Percentiles rank a stretch among this genome's conserved stretches.
These are phyloP conservation scores for Bertia moriformis DNA, from an alignment of 2,329 filamentous ascomycete species.

Conservation along the genomic window DNA sequence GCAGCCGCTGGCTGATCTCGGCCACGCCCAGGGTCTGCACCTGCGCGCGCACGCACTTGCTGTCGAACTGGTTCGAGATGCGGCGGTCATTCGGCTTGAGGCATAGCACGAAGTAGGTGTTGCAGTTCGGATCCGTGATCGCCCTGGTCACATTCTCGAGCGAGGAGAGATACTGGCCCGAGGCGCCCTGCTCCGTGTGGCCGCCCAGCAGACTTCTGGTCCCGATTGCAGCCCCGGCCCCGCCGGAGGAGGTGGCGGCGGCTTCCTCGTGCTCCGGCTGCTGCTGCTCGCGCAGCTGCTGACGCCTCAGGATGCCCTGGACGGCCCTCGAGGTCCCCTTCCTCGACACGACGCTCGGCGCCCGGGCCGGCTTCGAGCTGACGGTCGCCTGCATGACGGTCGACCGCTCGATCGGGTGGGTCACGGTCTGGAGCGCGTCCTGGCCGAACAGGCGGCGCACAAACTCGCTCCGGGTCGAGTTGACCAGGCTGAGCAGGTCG, in stretches of 20 bases:
- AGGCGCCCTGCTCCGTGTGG: conserved; percentile 65
- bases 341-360: conserved; percentile 79
- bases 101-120: conserved; percentile 93
- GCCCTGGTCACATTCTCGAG: conserved; percentile 85
- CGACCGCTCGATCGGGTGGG: conserved; percentile 79
- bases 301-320: conserved; percentile 12
- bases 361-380: conserved; percentile 83
- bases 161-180: conserved; percentile 79
- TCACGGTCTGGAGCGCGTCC: conserved; percentile 77
- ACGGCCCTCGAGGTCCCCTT: conserved; percentile 33
- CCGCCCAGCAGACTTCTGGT: conserved; percentile 21
- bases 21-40: conserved; percentile 91
- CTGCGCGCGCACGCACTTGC: conserved; percentile 90
- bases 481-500: conserved; percentile 87
- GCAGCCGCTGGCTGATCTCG: conserved; percentile 84
- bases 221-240: conserved; percentile 9
- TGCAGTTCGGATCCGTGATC: conserved; percentile 67
- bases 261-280: background rate
- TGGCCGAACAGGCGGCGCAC: conserved; percentile 87
- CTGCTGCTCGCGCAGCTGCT: no score
- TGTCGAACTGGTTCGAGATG: conserved; percentile 97
- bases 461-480: conserved; percentile 75
- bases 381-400: conserved; percentile 93
- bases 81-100: conserved; percentile 92
- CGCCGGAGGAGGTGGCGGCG: no score